Evolutionary conservation across 495 filamentous ascomycete genomes (phyloP), one percentile per base, ranked within the genome.

Genomic region (Filosporella fistucella): DNA sequence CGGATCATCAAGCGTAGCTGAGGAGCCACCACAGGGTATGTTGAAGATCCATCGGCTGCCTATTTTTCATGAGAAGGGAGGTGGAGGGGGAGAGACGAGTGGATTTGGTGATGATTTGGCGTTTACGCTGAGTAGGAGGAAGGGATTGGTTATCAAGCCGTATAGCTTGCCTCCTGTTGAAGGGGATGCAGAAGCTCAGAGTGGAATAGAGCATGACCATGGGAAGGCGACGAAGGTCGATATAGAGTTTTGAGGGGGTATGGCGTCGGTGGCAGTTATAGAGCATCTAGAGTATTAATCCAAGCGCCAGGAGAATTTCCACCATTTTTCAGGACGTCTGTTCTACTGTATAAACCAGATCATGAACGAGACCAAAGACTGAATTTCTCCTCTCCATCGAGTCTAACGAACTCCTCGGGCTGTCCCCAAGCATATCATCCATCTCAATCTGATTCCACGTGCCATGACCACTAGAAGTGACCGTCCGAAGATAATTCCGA

Each of bases 141-240:
- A 77, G 58, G 76, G 78, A 1, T 82, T 98, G 56, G 78, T 85
- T 51, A 90, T 98, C 51, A 89, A 84, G 65, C 85, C 88, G 7
- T 98, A 86, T 63, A 91, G 84, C 63, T 68, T 98, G 40, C 94
- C 94, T 28, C 93, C 93, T 1, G 76, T 89, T n/a, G 87, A 88
- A 32, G 87, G 81, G 3, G 88, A 91, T 48, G 73, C 74, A 25
- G 81, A 86, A 54, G 84, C 80, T 40, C 81, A 88, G 58, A 77
- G 79, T 37, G 72, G 70, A 14, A 65, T 55, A 7, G 35, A 59
- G 4, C 26, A 52, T 45, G 58, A 46, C 24, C 25, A 53, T 23
- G 71, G 65, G 22, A 50, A 76, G 69, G 74, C 69, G 2, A 84
- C 76, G 33, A 82, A 81, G 57, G 69, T 70, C 10, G 81, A 89